phyloP scores from a whole-genome alignment of 371 early-diverging fungal species.

The Saksenaea vasiformis region DNA sequence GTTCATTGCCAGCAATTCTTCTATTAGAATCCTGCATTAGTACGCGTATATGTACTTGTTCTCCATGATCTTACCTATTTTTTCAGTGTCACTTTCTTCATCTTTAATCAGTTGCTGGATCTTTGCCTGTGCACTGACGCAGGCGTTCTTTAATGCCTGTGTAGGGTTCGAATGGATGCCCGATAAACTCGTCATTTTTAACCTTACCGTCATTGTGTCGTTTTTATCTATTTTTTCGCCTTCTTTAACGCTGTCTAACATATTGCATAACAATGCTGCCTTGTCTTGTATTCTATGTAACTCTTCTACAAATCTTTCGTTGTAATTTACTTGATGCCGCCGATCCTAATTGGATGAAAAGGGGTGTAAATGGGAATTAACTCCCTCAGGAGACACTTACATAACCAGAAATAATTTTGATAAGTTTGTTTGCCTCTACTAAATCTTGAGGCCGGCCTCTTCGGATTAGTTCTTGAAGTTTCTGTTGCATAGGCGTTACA shows the following conservation, averaged over 20 bases:
- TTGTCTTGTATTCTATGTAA: constrained; percentile 82
- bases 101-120: constrained; percentile 72
- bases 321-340: constrained; percentile 79
- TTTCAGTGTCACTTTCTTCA: constrained; percentile 33
- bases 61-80: constrained; percentile 23
- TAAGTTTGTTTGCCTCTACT: constrained; percentile 91
- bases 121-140: constrained; percentile 63
- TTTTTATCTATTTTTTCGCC: constrained; percentile 63
- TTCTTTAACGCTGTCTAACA: constrained; percentile 69
- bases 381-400: constrained; percentile 46
- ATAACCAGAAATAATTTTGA: constrained; percentile 96
- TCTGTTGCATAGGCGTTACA: constrained; percentile 46
- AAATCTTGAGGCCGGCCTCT: constrained; percentile 91
- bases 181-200: constrained; percentile 7
- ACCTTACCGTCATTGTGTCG: constrained; percentile 58
- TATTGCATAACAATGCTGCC: constrained; percentile 76
- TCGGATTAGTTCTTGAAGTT: constrained; percentile 95
- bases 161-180: constrained; percentile 28
- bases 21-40: constrained; percentile 13
- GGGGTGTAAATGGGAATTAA: neutral
- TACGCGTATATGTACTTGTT: neutral
- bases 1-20: constrained; percentile 67
- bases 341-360: constrained; percentile 59
- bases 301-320: constrained; percentile 77
- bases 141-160: constrained; percentile 38